Conservation (phyloP, 768 basidiomycete species). For the Dioszegia crocea region DNA sequence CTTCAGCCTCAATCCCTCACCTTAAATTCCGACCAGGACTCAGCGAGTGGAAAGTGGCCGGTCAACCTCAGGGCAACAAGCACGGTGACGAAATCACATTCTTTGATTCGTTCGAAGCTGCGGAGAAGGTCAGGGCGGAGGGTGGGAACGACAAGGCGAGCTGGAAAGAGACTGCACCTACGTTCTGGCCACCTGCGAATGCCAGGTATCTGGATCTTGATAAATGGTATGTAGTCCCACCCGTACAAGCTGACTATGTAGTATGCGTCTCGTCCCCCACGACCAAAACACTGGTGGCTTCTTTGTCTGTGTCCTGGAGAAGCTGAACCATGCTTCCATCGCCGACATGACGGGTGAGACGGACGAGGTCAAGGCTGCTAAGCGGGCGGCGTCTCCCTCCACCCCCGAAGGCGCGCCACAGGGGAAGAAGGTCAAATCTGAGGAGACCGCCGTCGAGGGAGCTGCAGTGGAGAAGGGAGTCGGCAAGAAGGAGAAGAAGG, state of each 20-base stretch:
- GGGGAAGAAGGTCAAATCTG: constrained; percentile 2
- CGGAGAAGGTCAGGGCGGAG: constrained; percentile 51
- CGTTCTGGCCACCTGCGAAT: constrained; percentile 75
- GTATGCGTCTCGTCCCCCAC: constrained; percentile 88
- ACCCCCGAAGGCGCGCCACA: neutral
- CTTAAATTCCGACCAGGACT: constrained; percentile 73
- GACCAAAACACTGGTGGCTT: constrained; percentile 96
- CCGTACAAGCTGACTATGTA: constrained; percentile 44
- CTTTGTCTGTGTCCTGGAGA: constrained; percentile 80
- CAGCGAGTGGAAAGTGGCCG: constrained; percentile 69
- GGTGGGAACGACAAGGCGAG: constrained; percentile 59
- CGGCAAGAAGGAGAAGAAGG: constrained; percentile 31
- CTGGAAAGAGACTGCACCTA: constrained; percentile 49
- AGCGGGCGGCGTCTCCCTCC: constrained; percentile 13
- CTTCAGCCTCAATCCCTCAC: constrained; percentile 65
- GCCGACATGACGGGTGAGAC: constrained; percentile 39
- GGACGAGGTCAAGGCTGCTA: neutral
- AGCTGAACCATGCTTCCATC: constrained; percentile 13
- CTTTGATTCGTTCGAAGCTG: constrained; percentile 58
- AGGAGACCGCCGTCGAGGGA: neutral
- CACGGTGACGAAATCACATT: constrained; percentile 17
- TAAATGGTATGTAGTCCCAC: constrained; percentile 59
- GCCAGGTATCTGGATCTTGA: constrained; percentile 61
- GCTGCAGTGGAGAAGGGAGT: constrained; percentile 13
- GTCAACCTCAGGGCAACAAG: constrained; percentile 23